Base-by-base conservation (phyloP, 805 yeast genomes). In the Pichia cephalocereana region DNA sequence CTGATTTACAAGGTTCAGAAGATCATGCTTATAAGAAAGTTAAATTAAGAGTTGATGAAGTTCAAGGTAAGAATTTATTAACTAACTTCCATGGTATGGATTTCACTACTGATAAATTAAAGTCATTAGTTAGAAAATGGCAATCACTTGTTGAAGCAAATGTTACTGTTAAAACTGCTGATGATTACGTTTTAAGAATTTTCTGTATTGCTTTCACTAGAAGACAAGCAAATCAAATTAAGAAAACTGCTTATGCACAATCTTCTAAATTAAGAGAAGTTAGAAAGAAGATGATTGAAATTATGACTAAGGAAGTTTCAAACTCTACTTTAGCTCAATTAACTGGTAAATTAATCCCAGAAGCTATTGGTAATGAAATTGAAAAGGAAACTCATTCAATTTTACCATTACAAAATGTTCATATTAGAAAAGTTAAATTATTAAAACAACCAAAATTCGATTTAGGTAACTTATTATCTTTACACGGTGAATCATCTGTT, bases 81-180 rank as follows among this genome's bases (percentile, higher is more conserved):
- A 90, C 98, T 80, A 91, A 91, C 95, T 91, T 90, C 95, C 97
- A 90, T 82, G 98, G 98, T 69, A 75, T 91, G 75, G 95, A 89
- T 80, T 90, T 91, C 84, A 90, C 98, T 69, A 79, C 95, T 60
- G 97, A 90, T 80, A 91, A 91, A 81, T 79, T 91, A 71, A 87
- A 95, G 79, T 90, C 97, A 52, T 81, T 91, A 73, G 97, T 90
- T 58, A 88, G 97, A 83, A 90, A 91, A 77, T 91, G 97, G 97
- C 98, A 90, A 81, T 82, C 96, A 60, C 80, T 91, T 74, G 95
- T 90, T 64, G 98, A 90, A 81, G 95, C 96, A 69, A 87, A 88
- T 72, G 97, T 90, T 65, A 89, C 98, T 64, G 97, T 89, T 69
- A 90, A 90, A 86, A 90, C 98, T 68, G 71, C 96, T 61, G 98